A percentile compares a stretch with the other conserved stretches of the same genome.
Conservation (phyloP, 805 yeast species). For the Lipomyces kockii region DNA sequence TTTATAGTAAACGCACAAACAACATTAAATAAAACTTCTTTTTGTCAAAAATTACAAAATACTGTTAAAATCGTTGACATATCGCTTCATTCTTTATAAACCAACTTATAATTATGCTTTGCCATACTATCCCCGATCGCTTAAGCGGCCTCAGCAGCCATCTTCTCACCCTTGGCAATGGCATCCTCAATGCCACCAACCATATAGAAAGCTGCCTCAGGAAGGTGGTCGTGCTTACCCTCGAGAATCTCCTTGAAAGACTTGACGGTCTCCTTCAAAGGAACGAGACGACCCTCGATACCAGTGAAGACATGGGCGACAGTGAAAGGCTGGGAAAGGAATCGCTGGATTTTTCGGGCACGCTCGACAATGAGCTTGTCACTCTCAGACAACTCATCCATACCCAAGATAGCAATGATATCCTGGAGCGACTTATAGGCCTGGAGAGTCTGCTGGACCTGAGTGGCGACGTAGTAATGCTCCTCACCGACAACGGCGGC, state of each 20-base stretch:
- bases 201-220: conserved; percentile 99
- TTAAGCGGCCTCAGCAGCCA: conserved; percentile 57
- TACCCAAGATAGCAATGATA: conserved; percentile 99
- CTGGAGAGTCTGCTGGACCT: conserved; percentile 98
- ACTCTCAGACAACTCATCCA: conserved; percentile 99
- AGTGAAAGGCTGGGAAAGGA: conserved; percentile 99
- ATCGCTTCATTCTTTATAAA: background rate
- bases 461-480: conserved; percentile 94
- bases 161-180: conserved; percentile 97
- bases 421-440: conserved; percentile 99
- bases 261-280: conserved; percentile 90
- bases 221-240: conserved; percentile 98
- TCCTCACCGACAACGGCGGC: conserved; percentile 97
- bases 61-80: background rate
- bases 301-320: conserved; percentile 99
- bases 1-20: background rate
- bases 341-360: conserved; percentile 99
- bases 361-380: conserved; percentile 99
- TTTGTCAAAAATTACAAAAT: conserved; percentile 1
- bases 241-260: conserved; percentile 97
- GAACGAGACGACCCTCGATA: conserved; percentile 96
- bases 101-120: background rate
- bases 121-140: background rate
- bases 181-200: conserved; percentile 99
- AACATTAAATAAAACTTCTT: background rate